Conservation (phyloP, 495 filamentous ascomycete species). For the Aspergillus olivimuriae region DNA sequence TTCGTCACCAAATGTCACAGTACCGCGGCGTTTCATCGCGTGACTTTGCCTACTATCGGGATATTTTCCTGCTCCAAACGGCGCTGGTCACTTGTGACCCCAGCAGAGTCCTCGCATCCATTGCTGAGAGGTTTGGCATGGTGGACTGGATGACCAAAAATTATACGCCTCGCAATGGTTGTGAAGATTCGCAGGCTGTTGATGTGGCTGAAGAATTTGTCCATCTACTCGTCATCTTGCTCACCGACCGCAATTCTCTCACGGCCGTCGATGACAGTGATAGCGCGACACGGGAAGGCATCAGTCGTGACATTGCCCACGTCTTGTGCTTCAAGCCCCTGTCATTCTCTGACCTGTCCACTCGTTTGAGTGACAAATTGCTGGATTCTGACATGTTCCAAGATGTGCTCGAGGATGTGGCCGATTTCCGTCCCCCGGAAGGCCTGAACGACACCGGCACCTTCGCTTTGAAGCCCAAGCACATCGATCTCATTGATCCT, state of each 20-base stretch:
- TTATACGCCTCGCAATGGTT: conserved; percentile 60
- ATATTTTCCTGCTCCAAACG: conserved; percentile 90
- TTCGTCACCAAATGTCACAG: conserved; percentile 88
- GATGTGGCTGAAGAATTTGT: conserved; percentile 95
- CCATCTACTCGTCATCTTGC: conserved; percentile 81
- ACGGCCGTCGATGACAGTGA: conserved; percentile 62
- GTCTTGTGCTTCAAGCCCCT: conserved; percentile 93
- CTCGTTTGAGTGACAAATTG: conserved; percentile 53
- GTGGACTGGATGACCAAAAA: conserved; percentile 81
- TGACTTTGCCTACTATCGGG: conserved; percentile 87
- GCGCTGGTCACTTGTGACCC: conserved; percentile 84
- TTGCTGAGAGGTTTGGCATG: conserved; percentile 87
- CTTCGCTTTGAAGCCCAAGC: conserved; percentile 84
- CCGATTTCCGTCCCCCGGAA: conserved; percentile 82
- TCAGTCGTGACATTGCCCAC: conserved; percentile 86
- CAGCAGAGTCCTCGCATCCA: conserved; percentile 76
- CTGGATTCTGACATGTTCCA: conserved; percentile 70
- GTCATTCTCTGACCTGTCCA: conserved; percentile 82
- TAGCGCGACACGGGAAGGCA: conserved; percentile 58
- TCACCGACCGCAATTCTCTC: conserved; percentile 82
- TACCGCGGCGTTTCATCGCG: conserved; percentile 82
- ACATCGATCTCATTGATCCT: conserved; percentile 80
- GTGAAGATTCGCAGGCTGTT: conserved; percentile 78
- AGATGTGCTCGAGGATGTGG: conserved; percentile 84
- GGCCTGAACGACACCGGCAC: conserved; percentile 87